Evolutionary conservation across 768 basidiomycete genomes (phyloP).

Genomic region (Tephrocybe sp.): DNA sequence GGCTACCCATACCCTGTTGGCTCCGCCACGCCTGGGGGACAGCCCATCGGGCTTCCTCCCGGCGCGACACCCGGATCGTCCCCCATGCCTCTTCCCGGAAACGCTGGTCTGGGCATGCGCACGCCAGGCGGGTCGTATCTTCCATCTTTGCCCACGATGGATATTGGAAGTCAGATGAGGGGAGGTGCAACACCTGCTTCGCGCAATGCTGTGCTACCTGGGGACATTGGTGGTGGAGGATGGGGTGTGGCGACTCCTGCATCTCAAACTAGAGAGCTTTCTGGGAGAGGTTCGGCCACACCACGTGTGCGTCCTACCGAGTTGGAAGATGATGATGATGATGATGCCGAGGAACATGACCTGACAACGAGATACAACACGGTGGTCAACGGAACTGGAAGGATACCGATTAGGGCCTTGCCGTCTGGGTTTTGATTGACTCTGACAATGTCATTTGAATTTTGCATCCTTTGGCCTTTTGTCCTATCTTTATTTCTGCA

Average conservation of each 20-base stretch:
- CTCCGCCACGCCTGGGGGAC: background rate
- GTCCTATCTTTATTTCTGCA: too few species aligned
- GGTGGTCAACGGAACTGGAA: conserved; percentile 7
- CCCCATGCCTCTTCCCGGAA: conserved; percentile 1
- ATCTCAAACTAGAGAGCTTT: conserved; percentile 2
- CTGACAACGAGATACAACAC: conserved; percentile 7
- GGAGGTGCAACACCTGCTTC: background rate
- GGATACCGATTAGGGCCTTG: background rate
- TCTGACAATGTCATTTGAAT: too few species aligned
- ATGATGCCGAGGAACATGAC: conserved; percentile 5
- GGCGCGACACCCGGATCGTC: background rate
- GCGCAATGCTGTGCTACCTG: background rate
- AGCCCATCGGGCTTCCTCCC: background rate
- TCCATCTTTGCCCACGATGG: background rate
- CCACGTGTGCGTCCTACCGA: background rate
- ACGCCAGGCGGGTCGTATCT: conserved; percentile 1
- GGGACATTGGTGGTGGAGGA: background rate
- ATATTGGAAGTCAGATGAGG: background rate
- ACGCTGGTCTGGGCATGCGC: background rate
- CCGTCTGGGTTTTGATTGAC: too few species aligned
- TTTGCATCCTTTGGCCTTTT: too few species aligned
- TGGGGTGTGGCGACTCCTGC: background rate
- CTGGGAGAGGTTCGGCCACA: background rate
- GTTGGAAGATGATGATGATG: conserved; percentile 9
- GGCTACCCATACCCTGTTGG: background rate